Evolutionary conservation across 495 filamentous ascomycete genomes (phyloP).

Genomic region (Xylaria intraflava): DNA sequence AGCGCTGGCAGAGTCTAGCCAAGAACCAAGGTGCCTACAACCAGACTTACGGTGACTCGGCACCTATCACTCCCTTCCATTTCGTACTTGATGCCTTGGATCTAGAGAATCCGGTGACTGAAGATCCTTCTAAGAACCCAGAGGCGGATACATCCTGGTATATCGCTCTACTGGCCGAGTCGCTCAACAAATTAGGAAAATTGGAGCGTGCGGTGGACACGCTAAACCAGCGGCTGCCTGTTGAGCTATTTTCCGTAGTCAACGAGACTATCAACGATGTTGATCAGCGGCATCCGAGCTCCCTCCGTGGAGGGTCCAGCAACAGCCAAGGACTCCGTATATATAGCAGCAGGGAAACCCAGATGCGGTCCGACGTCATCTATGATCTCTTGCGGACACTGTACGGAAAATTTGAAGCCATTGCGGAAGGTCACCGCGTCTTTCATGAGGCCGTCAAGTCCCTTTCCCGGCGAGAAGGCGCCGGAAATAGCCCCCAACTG

Average conservation of each 20-base stretch:
- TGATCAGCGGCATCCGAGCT: slow-evolving; percentile 79
- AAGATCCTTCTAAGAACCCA: slow-evolving; percentile 84
- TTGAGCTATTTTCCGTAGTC: slow-evolving; percentile 89
- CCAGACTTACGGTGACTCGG: slow-evolving; percentile 41
- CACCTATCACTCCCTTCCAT: slow-evolving; percentile 55
- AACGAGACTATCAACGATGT: slow-evolving; percentile 93
- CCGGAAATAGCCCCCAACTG: slow-evolving; percentile 51
- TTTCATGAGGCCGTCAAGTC: slow-evolving; percentile 83
- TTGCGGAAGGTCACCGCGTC: slow-evolving; percentile 90
- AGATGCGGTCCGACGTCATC: slow-evolving; percentile 71
- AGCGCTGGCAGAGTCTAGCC: slow-evolving; percentile 76
- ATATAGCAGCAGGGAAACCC: slow-evolving; percentile 58
- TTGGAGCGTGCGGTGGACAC: slow-evolving; percentile 80
- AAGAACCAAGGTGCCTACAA: slow-evolving; percentile 42
- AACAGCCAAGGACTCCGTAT: slow-evolving; percentile 56
- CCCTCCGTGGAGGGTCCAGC: slow-evolving; percentile 47
- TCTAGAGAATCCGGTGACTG: slow-evolving; percentile 56
- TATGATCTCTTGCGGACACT: slow-evolving; percentile 86
- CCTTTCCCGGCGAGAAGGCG: slow-evolving; percentile 70
- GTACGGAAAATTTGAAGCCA: slow-evolving; percentile 94
- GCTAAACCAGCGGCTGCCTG: slow-evolving; percentile 86
- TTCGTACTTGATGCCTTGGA: slow-evolving; percentile 76
- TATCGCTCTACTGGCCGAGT: slow-evolving; percentile 79
- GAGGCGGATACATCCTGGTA: slow-evolving; percentile 94
- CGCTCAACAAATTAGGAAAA: slow-evolving; percentile 78